A percentile compares a stretch with the other conserved stretches of the same genome.
phyloP scores from a whole-genome alignment of 2,329 filamentous ascomycete genomes.

The Colletotrichum simmondsii region DNA sequence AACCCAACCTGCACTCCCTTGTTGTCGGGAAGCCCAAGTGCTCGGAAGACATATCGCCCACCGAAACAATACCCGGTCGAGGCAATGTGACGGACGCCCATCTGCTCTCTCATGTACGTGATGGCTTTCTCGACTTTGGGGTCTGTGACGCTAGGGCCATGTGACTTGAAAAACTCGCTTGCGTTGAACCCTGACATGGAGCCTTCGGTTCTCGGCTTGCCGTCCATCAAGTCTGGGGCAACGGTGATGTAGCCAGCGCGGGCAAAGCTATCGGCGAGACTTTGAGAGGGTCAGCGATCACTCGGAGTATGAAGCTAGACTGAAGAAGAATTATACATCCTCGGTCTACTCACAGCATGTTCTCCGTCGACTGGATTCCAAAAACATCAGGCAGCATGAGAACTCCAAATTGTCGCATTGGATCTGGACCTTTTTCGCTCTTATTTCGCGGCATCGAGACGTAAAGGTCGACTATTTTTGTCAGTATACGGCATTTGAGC shows the following conservation, averaged over 20 bases:
- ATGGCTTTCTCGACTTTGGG: slow-evolving; percentile 57
- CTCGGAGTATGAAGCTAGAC: too few relatives aligned
- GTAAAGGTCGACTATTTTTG: slow-evolving; percentile 17
- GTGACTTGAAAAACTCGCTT: slow-evolving; percentile 51
- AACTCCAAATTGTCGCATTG: not conserved
- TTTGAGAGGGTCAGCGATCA: slow-evolving; percentile 5
- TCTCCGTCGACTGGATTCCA: slow-evolving; percentile 44
- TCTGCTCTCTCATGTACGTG: slow-evolving; percentile 53
- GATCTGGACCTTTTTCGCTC: not conserved
- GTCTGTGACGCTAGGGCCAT: slow-evolving; percentile 53
- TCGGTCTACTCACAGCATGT: slow-evolving; percentile 25
- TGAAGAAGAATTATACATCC: too few relatives aligned
- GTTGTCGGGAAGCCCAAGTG: slow-evolving; percentile 53
- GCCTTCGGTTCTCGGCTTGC: slow-evolving; percentile 59
- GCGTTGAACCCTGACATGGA: slow-evolving; percentile 47
- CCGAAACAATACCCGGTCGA: slow-evolving; percentile 74
- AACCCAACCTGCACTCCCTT: slow-evolving; percentile 67
- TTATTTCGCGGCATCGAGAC: slow-evolving; percentile 12
- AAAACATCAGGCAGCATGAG: slow-evolving; percentile 46
- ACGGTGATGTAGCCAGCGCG: slow-evolving; percentile 73
- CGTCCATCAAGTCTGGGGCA: slow-evolving; percentile 74
- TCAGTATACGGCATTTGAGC: not conserved
- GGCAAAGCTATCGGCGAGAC: slow-evolving; percentile 73
- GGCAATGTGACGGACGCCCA: slow-evolving; percentile 63
- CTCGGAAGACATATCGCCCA: slow-evolving; percentile 67